Evolutionary conservation across 371 early-diverging fungal species (phyloP).

Genomic region (Mortierella sp.): DNA sequence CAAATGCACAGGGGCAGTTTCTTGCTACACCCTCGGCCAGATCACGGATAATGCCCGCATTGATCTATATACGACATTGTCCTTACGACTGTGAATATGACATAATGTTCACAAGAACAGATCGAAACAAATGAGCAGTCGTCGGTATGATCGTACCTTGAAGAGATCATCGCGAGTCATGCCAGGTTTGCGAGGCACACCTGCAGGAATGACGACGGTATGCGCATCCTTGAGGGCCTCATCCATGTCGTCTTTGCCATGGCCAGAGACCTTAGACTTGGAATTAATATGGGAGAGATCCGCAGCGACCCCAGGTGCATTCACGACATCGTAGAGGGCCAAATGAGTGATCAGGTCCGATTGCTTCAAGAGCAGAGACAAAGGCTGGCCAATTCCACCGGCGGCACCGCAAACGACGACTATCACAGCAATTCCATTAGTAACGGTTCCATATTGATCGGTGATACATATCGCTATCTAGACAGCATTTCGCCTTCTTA

Average conservation of each 20-base stretch:
- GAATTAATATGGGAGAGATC: conserved; percentile 98
- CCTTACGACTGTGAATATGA: background rate
- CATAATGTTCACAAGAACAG: background rate
- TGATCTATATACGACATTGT: conserved; percentile 58
- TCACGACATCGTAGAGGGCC: conserved; percentile 94
- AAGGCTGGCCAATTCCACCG: conserved; percentile 95
- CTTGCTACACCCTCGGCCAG: conserved; percentile 80
- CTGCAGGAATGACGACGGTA: conserved; percentile 96
- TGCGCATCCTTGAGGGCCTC: conserved; percentile 87
- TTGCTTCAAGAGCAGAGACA: conserved; percentile 88
- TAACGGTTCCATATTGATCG: too few relatives aligned
- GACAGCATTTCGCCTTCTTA: conserved; percentile 3
- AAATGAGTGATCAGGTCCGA: conserved; percentile 85
- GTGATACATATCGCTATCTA: too few relatives aligned
- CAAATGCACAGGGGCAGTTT: conserved; percentile 82
- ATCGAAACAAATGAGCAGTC: too few relatives aligned
- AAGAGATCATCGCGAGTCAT: conserved; percentile 90
- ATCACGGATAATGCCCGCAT: conserved; percentile 87
- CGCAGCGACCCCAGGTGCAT: conserved; percentile 97
- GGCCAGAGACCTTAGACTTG: conserved; percentile 71
- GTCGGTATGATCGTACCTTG: too few relatives aligned
- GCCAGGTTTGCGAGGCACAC: conserved; percentile 92
- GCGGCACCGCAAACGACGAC: conserved; percentile 85
- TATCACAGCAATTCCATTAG: conserved; percentile 1
- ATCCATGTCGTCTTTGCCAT: conserved; percentile 78